Evolutionary conservation across 345 rosid species (phyloP), one percentile per base, ranked within the genome.

Genomic region (Camelina laxa): DNA sequence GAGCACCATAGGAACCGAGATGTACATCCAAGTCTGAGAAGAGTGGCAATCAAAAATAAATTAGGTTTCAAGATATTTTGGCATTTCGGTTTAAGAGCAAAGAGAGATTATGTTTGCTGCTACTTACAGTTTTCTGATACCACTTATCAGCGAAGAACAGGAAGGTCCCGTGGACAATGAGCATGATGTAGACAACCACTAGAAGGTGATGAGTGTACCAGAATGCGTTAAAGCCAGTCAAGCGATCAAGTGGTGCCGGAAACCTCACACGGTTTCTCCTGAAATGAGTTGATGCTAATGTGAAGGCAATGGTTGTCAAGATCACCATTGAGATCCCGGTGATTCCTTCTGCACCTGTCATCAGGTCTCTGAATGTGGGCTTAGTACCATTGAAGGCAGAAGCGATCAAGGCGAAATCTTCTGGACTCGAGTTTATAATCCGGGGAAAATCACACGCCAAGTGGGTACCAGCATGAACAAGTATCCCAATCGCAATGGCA

Each of bases 161-260:
- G 86, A 92, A 89, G 74, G 77, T 82, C 53, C 97, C 97, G 17
- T 95, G 99, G 60, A 87, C 82, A 14, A 87, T 80, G 51, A 95
- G 91, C 86, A 92, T 66, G 54, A 87, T 73, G 65, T 95, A 95
- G 83, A 95, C 97, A 41, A 95, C 41, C 20, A 81, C 89, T 4
- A 89, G 80, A 61, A 95, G 91, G 70, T 95, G 99, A 77, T 95
- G 99, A 62, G 97, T 85, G 70, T 95, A 95, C 99, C 99, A 95
- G 75, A 95, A 95, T 15, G 99, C 95, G 55, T 95, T 95, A 81
- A 90, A 95, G 27, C 99, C 99, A 17, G 97, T 88, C 70, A 92
- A 75, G 70, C 85, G 84, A 72, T 92, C 88, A 77, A 95, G 82
- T 9, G 97, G 97, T 42, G 89, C 65, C 2, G 97, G 97, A 30